A percentile compares a stretch with the other conserved stretches of the same genome.
Conservation (phyloP, 2,329 filamentous ascomycete species). For the Fusarium tjaetaba region DNA sequence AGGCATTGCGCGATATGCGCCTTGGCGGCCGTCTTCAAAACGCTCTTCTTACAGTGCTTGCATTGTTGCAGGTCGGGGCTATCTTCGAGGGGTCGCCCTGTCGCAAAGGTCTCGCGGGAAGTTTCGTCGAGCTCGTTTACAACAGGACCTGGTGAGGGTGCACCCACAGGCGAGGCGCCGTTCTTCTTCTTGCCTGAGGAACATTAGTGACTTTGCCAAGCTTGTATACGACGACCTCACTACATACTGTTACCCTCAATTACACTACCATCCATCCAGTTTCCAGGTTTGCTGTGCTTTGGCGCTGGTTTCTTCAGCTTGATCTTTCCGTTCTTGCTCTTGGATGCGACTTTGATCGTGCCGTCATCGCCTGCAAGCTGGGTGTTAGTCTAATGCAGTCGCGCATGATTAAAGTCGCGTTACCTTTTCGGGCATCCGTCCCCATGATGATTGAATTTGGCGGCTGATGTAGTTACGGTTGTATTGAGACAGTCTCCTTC, state of each 20-base stretch:
- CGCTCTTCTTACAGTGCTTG: constrained; percentile 93
- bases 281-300: constrained; percentile 73
- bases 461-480: not conserved
- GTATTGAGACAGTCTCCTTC: not conserved
- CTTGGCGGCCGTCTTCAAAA: constrained; percentile 78
- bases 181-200: constrained; percentile 65
- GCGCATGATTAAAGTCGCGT: constrained; percentile 23
- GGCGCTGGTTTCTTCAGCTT: constrained; percentile 72
- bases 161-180: constrained; percentile 54
- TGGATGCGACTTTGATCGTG: constrained; percentile 71
- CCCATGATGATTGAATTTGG: constrained; percentile 27
- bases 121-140: constrained; percentile 78
- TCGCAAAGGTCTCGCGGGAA: constrained; percentile 81
- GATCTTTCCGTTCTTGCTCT: constrained; percentile 64
- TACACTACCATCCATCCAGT: constrained; percentile 75
- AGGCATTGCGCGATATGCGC: constrained; percentile 86
- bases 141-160: constrained; percentile 63
- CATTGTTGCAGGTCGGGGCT: constrained; percentile 82
- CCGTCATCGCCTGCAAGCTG: constrained; percentile 60
- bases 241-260: constrained; percentile 68
- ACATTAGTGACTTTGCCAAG: constrained; percentile 5
- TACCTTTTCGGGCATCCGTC: constrained; percentile 46
- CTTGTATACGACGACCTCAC: not conserved
- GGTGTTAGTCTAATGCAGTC: constrained; percentile 29
- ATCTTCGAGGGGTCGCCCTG: constrained; percentile 84